phyloP scores from a whole-genome alignment of 2,329 filamentous ascomycete species.

The Leptographium wingfieldii region DNA sequence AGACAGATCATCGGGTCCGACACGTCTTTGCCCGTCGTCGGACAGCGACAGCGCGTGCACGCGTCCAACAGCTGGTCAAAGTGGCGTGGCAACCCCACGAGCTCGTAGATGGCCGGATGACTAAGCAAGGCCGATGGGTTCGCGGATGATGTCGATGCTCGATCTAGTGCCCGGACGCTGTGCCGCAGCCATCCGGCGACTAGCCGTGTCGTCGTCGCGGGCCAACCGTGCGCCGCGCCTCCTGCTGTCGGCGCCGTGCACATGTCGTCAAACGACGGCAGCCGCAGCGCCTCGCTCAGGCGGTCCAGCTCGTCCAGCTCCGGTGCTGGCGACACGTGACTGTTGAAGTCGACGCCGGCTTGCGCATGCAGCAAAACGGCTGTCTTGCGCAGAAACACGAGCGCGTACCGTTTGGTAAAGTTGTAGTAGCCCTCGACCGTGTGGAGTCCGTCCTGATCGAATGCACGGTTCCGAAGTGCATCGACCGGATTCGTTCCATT shows the following conservation, averaged over 20 bases:
- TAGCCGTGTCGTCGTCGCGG: slow-evolving; percentile 29
- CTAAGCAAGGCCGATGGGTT: slow-evolving; percentile 38
- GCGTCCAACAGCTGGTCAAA: slow-evolving; percentile 91
- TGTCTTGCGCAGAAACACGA: slow-evolving; percentile 81
- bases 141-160: slow-evolving; percentile 5
- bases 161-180: neutral
- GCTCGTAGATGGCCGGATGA: slow-evolving; percentile 87
- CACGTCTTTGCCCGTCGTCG: slow-evolving; percentile 81
- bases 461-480: slow-evolving; percentile 28
- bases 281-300: slow-evolving; percentile 58
- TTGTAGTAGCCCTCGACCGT: slow-evolving; percentile 41
- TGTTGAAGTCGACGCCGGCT: slow-evolving; percentile 78
- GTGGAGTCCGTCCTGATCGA: slow-evolving; percentile 42
- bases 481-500: too few relatives aligned
- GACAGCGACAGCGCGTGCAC: slow-evolving; percentile 70
- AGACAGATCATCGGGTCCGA: slow-evolving; percentile 85
- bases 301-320: slow-evolving; percentile 71
- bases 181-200: slow-evolving; percentile 64
- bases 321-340: slow-evolving; percentile 47
- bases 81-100: slow-evolving; percentile 82
- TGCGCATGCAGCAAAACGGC: slow-evolving; percentile 75
- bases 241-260: slow-evolving; percentile 44
- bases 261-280: slow-evolving; percentile 71
- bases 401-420: slow-evolving; percentile 67
- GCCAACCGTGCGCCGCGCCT: slow-evolving; percentile 33